These are phyloP conservation scores for Boletus rubescentipes DNA, from an alignment of 768 basidiomycete genomes.

Conservation along the genomic window DNA sequence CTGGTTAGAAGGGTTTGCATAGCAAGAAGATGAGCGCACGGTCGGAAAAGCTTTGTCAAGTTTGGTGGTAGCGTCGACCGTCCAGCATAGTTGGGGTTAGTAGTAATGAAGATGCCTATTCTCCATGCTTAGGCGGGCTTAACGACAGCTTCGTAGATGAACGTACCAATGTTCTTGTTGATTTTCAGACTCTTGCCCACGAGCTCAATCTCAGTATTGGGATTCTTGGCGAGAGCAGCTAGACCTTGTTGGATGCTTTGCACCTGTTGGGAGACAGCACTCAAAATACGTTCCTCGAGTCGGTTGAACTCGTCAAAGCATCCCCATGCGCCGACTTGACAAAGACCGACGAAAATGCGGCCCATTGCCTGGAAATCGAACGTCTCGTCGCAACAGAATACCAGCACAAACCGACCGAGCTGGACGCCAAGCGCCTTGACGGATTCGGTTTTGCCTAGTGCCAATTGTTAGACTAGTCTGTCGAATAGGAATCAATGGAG, in stretches of 20 bases:
- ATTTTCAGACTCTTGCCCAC: slow-evolving; percentile 93
- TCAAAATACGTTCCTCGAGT: slow-evolving; percentile 95
- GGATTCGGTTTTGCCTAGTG: slow-evolving; percentile 93
- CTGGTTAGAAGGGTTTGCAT: slow-evolving; percentile 9
- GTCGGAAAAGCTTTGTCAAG: slow-evolving; percentile 89
- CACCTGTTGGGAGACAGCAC: slow-evolving; percentile 98
- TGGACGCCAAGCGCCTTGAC: slow-evolving; percentile 98
- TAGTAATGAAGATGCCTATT: slow-evolving; percentile 95
- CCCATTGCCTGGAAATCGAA: slow-evolving; percentile 99
- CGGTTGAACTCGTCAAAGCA: slow-evolving; percentile 99
- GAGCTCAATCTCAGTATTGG: slow-evolving; percentile 89
- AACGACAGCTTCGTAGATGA: neutral
- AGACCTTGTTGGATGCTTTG: slow-evolving; percentile 98
- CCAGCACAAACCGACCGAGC: slow-evolving; percentile 96
- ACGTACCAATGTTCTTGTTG: slow-evolving; percentile 86
- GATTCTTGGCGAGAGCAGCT: slow-evolving; percentile 76
- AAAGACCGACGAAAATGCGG: slow-evolving; percentile 96
- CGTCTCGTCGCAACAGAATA: slow-evolving; percentile 99
- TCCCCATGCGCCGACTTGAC: slow-evolving; percentile 99
- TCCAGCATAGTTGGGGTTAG: slow-evolving; percentile 98
- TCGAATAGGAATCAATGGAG: slow-evolving; percentile 7
- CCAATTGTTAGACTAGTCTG: slow-evolving; percentile 1
- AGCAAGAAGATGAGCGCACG: slow-evolving; percentile 49
- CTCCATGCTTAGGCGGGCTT: slow-evolving; percentile 8
- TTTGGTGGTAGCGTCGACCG: slow-evolving; percentile 89